Evolutionary conservation across 495 filamentous ascomycete species (phyloP), one percentile per base, ranked within the genome.

Genomic region (Aspergillus sclerotiicarbonarius): DNA sequence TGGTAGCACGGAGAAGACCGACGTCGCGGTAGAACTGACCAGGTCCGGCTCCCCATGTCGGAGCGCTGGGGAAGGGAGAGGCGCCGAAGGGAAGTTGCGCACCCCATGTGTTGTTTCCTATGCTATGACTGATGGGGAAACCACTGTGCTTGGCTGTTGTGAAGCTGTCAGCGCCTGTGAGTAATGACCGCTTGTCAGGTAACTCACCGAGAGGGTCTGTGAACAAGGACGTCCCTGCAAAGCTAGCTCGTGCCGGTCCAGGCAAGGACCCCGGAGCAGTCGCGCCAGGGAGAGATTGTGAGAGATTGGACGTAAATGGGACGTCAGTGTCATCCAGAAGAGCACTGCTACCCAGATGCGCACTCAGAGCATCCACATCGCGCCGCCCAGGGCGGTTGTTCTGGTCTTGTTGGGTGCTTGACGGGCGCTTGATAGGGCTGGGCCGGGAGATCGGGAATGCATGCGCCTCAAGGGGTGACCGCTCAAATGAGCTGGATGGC

Each of bases 291-390:
- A 77, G 65, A 20, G 77, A 76, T 65, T 69, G 72, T 52, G 67
- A 75, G 50, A 70, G 65, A 35, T 73, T 72, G 10, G 75, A 71
- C 16, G 76, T 62, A 49, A 79, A 70, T 21, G 79, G 72, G 49
- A 80, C 81, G 57, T 91, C 85, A 16, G 78, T 82, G 66, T 95
- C 92, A 63, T 95, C 92, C 37, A 97, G 78, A n/a, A 98, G 76
- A 8, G 92, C 93, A 69, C 88, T 92, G 72, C 93, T 96, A 9
- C 94, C 95, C n/a, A 98, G 81, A 67, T 92, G 90, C 50, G 85
- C 81, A 55, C 84, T 89, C 46, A 95, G 75, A 53, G 92, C 84
- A 54, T 96, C 91, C 35, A 89, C 64, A 54, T 89, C 82, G 13
- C 62, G 61, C 53, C 71, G 76, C 4, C 63, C 56, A 30, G 67